Evolutionary conservation across 2,329 filamentous ascomycete genomes (phyloP), one percentile per base, ranked within the genome.

Genomic region (Trichoderma brevicompactum): DNA sequence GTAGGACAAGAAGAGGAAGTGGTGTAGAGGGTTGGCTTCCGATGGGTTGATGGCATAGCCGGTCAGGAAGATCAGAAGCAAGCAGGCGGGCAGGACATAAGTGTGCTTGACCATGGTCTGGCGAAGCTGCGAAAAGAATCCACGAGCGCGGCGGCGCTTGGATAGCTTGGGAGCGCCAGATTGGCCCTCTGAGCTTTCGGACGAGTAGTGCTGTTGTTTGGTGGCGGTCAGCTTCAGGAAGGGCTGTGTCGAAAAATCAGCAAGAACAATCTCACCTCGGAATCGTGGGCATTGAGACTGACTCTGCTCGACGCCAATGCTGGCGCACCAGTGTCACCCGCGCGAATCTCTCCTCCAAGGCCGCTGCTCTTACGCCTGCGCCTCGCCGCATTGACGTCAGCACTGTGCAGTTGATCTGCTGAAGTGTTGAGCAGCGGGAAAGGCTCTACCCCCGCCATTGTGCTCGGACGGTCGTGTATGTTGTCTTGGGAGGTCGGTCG

Each of bases 1-100:
- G 80, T 98, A 98, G 58, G 93, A 95, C 67, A 97, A 88, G 83
- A 96, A 96, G 77, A 97, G 88, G 77, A 92, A 93, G 78, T 83
- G 85, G 79, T 92, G 85, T 69, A 96, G 77, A 12, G 91, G 91
- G 77, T 97, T 97, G 65, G 89, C 87, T 67, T 89, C 83, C 71
- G 85, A 87, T 5, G 94, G 94, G 75, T 93, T 90, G 73, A 92
- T 75, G 69, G 87, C 86, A 79, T 94, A 97, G 67, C 87, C 82
- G 56, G 82, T 78, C 66, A 91, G 79, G 74, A 94, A 83, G 74
- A 88, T 72, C 66, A 83, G 67, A 65, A 92, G 78, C 66, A 96
- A 79, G 69, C 90, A 76, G 66, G 95, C 84, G 28, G 94, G 94
- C 40, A 87, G 75, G 66, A 83, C 79, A 77, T 82, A 89, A 53